These are phyloP conservation scores for Centrapalus pauciflorus DNA, from an alignment of 129 eudicot genomes.

Conservation along the genomic window DNA sequence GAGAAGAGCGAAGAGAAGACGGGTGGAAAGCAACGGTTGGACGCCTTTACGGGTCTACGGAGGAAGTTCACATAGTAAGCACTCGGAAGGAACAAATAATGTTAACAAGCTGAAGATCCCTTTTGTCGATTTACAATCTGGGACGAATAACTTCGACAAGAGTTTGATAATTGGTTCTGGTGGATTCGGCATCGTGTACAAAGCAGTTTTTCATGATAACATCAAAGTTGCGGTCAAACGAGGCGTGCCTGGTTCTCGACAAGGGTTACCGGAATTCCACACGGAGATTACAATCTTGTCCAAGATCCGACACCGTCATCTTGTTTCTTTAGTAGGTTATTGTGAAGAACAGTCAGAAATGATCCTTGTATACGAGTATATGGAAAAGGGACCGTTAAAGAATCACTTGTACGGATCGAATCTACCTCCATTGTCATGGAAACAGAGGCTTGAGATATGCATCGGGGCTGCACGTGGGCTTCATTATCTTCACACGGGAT, in stretches of 20 bases:
- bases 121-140: constrained; percentile 55
- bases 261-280: constrained; percentile 89
- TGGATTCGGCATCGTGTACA: constrained; percentile 86
- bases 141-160: constrained; percentile 72
- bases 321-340: constrained; percentile 79
- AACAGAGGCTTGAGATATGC: constrained; percentile 77
- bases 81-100: constrained; percentile 53
- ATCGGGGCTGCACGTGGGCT: constrained; percentile 85
- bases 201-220: constrained; percentile 57
- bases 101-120: constrained; percentile 57
- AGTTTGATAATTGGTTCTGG: constrained; percentile 70
- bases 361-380: constrained; percentile 87
- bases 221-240: constrained; percentile 76
- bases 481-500: constrained; percentile 87
- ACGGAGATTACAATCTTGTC: constrained; percentile 72
- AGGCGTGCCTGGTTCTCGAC: constrained; percentile 79
- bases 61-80: constrained; percentile 56
- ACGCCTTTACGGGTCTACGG: constrained; percentile 50
- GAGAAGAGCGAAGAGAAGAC: constrained; percentile 39
- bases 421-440: constrained; percentile 65
- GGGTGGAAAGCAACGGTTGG: constrained; percentile 67
- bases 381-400: constrained; percentile 79
- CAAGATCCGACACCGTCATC: constrained; percentile 80
- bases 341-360: constrained; percentile 91
- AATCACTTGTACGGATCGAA: constrained; percentile 66